Conservation (phyloP, 768 basidiomycete species). For the Postia placenta region DNA sequence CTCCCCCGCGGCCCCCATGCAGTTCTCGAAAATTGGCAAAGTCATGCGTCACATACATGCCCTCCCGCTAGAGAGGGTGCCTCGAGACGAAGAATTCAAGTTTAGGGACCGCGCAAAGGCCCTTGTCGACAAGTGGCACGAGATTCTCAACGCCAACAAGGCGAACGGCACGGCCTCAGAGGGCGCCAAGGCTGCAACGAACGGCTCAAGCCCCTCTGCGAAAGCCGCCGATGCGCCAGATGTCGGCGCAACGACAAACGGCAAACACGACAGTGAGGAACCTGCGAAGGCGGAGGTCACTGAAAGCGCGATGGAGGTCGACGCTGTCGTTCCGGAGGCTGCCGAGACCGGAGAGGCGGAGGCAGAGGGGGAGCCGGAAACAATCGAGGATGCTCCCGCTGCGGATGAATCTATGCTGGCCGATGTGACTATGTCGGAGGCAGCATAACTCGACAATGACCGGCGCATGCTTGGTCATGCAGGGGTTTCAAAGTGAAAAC, state of each 20-base stretch:
- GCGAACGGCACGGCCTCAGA: slow-evolving; percentile 17
- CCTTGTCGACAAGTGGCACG: slow-evolving; percentile 67
- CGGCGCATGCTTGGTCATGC: no score
- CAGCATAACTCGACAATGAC: slow-evolving; percentile 6
- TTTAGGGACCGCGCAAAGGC: slow-evolving; percentile 66
- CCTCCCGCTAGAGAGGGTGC: slow-evolving; percentile 48
- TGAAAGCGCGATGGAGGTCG: slow-evolving; percentile 24
- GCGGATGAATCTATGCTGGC: slow-evolving; percentile 19
- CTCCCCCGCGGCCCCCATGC: slow-evolving; percentile 6
- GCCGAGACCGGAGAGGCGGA: slow-evolving; percentile 23
- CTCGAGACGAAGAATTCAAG: slow-evolving; percentile 59
- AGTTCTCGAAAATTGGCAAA: slow-evolving; percentile 81
- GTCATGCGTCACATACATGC: slow-evolving; percentile 84
- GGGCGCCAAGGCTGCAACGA: slow-evolving; percentile 17
- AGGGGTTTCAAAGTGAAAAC: no score
- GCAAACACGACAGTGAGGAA: slow-evolving; percentile 14
- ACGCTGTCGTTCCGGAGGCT: slow-evolving; percentile 31
- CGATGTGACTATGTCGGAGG: slow-evolving; percentile 26
- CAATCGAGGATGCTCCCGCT: slow-evolving; percentile 10
- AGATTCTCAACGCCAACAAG: slow-evolving; percentile 37
- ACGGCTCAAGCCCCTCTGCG: slow-evolving; percentile 12
- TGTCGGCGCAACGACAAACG: slow-evolving; percentile 10
- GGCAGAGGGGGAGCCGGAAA: slow-evolving; percentile 14
- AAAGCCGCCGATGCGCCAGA: slow-evolving; percentile 18
- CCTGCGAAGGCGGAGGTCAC: slow-evolving; percentile 5